Evolutionary conservation across 2,329 filamentous ascomycete species (phyloP).

Genomic region (Calycina herbarum): DNA sequence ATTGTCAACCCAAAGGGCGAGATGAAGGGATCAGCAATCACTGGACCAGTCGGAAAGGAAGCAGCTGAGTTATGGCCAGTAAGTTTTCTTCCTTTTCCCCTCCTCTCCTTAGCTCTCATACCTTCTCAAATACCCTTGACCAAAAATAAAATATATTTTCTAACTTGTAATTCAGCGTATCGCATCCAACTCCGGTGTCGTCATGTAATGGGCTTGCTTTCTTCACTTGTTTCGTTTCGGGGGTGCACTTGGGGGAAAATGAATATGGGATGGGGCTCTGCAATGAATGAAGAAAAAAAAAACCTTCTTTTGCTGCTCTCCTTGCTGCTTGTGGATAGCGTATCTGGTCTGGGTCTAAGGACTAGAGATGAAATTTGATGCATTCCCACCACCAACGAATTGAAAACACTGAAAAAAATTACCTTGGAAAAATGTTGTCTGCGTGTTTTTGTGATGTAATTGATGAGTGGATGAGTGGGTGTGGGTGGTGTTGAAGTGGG

Average conservation of each 20-base stretch:
- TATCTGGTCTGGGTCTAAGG: too few species aligned
- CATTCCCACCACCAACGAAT: too few species aligned
- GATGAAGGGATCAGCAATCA: conserved; percentile 99
- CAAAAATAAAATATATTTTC: conserved; percentile 37
- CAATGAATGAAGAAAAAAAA: too few species aligned
- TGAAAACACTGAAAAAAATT: too few species aligned
- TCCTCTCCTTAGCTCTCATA: too few species aligned
- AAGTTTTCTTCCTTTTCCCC: conserved; percentile 45
- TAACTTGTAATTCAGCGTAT: conserved; percentile 70
- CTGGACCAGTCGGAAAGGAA: conserved; percentile 98
- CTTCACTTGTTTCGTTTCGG: conserved; percentile 18
- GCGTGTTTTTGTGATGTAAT: too few species aligned
- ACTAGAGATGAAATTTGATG: too few species aligned
- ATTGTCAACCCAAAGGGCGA: conserved; percentile 99
- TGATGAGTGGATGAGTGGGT: too few species aligned
- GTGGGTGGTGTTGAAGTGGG: too few species aligned
- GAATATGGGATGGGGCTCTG: conserved; percentile 11
- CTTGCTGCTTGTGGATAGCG: too few species aligned
- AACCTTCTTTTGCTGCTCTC: too few species aligned
- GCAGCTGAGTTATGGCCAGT: conserved; percentile 99
- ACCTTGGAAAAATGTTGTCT: too few species aligned
- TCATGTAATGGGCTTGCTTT: conserved; percentile 77
- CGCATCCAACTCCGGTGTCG: conserved; percentile 99
- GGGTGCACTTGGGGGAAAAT: conserved; percentile 17
- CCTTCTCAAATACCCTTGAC: background rate